Evolutionary conservation across 768 basidiomycete genomes (phyloP).

Genomic region (Sistotremastrum suecicum): DNA sequence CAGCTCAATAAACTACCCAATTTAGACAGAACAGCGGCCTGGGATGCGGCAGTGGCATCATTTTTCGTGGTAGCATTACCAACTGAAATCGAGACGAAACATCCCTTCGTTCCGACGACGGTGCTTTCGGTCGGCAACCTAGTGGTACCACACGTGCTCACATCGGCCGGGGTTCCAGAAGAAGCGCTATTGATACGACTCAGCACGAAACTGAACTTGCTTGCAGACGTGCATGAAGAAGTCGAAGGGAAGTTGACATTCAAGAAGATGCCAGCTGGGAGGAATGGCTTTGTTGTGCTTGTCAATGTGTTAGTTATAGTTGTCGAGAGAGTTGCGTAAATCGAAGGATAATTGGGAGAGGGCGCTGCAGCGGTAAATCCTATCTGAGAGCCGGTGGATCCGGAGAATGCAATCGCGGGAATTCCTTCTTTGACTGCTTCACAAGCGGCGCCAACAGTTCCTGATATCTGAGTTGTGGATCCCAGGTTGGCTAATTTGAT

Average conservation of each 20-base stretch:
- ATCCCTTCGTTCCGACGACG: slow-evolving; percentile 14
- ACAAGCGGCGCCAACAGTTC: slow-evolving; percentile 12
- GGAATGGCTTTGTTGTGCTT: slow-evolving; percentile 8
- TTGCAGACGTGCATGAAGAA: slow-evolving; percentile 21
- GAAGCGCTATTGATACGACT: slow-evolving; percentile 22
- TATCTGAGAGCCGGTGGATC: slow-evolving; percentile 17
- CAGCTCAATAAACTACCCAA: slow-evolving; percentile 11
- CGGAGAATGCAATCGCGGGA: slow-evolving; percentile 19
- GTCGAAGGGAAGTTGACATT: slow-evolving; percentile 38
- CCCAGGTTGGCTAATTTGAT: slow-evolving; percentile 13
- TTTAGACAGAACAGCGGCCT: slow-evolving; percentile 14
- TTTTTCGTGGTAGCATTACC: slow-evolving; percentile 16
- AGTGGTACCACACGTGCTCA: slow-evolving; percentile 10
- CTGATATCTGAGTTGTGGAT: slow-evolving; percentile 11
- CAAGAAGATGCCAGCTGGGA: slow-evolving; percentile 27
- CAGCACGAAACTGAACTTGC: slow-evolving; percentile 29
- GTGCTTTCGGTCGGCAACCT: slow-evolving; percentile 19
- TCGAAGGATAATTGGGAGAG: slow-evolving; percentile 14
- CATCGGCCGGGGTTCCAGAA: slow-evolving; percentile 18
- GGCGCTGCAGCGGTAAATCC: slow-evolving; percentile 28
- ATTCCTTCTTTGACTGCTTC: slow-evolving; percentile 15
- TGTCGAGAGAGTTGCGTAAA: slow-evolving; percentile 30
- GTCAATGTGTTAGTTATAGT: slow-evolving; percentile 23
- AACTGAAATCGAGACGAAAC: slow-evolving; percentile 18
- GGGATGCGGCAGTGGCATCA: slow-evolving; percentile 18